Evolutionary conservation across 352 stramenopile species (phyloP).

Genomic region (Phytophthora pisi): DNA sequence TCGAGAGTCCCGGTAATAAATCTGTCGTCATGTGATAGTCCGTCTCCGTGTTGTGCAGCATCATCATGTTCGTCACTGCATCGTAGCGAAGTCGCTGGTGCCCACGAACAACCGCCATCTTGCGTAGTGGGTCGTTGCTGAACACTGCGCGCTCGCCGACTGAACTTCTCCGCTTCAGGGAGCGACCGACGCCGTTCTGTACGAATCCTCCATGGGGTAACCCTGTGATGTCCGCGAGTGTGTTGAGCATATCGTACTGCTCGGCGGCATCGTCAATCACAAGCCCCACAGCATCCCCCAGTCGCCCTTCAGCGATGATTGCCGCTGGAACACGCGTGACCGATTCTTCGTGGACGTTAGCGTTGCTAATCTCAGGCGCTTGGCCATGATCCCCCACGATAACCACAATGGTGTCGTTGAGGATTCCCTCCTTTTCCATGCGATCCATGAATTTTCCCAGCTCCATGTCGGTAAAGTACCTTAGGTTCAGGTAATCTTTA

Average conservation of each 20-base stretch:
- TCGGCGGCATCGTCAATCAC: conserved; percentile 49
- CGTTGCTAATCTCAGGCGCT: conserved; percentile 45
- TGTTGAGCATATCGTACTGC: conserved; percentile 71
- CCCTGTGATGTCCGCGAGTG: conserved; percentile 64
- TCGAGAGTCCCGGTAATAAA: conserved; percentile 37
- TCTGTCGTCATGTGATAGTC: conserved; percentile 48
- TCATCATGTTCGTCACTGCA: conserved; percentile 42
- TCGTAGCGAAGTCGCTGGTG: conserved; percentile 52
- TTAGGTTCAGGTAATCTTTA: conserved; percentile 57
- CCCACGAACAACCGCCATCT: conserved; percentile 51
- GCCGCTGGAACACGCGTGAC: conserved; percentile 47
- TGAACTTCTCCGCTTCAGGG: conserved; percentile 48
- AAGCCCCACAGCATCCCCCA: conserved; percentile 44
- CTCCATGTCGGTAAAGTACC: conserved; percentile 62
- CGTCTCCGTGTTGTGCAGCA: conserved; percentile 48
- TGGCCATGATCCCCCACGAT: conserved; percentile 65
- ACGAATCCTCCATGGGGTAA: conserved; percentile 52
- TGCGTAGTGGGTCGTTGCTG: conserved; percentile 61
- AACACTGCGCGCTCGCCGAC: conserved; percentile 41
- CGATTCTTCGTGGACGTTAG: conserved; percentile 51
- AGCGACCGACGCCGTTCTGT: conserved; percentile 62
- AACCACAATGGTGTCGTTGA: conserved; percentile 69
- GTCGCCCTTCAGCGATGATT: conserved; percentile 55
- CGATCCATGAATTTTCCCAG: conserved; percentile 64
- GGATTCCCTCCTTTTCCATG: conserved; percentile 46